Conservation (phyloP, 306 rosid species). For the Fagus crenata region DNA sequence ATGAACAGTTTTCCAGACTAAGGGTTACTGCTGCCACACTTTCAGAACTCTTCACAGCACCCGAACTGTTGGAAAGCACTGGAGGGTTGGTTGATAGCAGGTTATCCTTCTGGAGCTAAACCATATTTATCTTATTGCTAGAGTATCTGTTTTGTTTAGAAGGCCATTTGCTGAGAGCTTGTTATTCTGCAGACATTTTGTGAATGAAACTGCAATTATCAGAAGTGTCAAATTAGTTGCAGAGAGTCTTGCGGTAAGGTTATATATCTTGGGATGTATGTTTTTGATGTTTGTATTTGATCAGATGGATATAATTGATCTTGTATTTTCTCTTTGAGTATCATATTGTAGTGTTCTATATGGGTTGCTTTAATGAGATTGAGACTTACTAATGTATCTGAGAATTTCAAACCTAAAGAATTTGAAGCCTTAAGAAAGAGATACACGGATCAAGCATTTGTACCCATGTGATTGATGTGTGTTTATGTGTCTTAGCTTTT, state of each 20-base stretch:
- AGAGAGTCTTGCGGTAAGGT: conserved; percentile 90
- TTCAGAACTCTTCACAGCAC: conserved; percentile 75
- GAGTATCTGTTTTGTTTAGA: conserved; percentile 15
- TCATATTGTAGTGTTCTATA: background rate
- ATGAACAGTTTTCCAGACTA: conserved; percentile 94
- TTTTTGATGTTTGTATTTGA: background rate
- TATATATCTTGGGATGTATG: conserved; percentile 9
- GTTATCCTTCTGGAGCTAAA: conserved; percentile 37
- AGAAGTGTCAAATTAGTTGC: conserved; percentile 90
- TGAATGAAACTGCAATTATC: conserved; percentile 62
- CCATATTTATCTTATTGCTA: conserved; percentile 18
- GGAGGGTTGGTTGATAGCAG: conserved; percentile 90
- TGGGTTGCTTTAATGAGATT: background rate
- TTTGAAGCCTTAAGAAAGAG: background rate
- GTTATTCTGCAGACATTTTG: conserved; percentile 61
- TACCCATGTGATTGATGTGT: background rate
- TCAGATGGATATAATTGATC: background rate
- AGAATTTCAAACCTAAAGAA: background rate
- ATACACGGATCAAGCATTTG: background rate
- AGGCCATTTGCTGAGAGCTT: conserved; percentile 41
- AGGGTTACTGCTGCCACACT: conserved; percentile 97
- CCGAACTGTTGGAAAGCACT: conserved; percentile 80
- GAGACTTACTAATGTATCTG: background rate
- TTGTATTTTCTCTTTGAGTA: background rate
- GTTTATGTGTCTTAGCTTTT: background rate